Evolutionary conservation across 176 grass and related monocot species (phyloP), one percentile per base, ranked within the genome.

Genomic region (Microstegium vimineum): DNA sequence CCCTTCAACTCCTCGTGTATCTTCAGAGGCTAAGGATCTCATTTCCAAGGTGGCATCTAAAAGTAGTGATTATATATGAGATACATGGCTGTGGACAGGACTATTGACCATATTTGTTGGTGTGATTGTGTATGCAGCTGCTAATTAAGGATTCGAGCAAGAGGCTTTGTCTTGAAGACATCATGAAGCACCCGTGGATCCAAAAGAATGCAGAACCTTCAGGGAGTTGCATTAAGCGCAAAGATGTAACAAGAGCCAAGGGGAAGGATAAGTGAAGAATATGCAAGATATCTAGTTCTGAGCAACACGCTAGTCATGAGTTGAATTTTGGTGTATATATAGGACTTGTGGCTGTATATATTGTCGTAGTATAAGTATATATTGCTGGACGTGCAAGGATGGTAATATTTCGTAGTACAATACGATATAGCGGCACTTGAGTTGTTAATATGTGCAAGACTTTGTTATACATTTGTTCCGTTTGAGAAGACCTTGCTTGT

Each of bases 81-180:
- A 30, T 73, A 37, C 5, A 2, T 70, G 38, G 5, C 4, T 70
- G n/a, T 70, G 11, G 11, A 1, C 46, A 66, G 23, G 52, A 75
- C 57, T 51, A 16, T 59, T 27, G n/a, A 59, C 15, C n/a, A n/a
- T n/a, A n/a, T 13, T 40, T 62, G 46, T 5, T 10, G 27, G 2
- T 83, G n/a, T 30, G 38, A 66, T 27, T 27, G 78, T 73, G 42
- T 63, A 62, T 80, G 52, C 66, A 98, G 92, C 95, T 98, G 35
- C 86, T 98, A 22, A 90, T 94, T 59, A 98, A 98, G 84, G 95
- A 98, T 74, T 91, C 95, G 49, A 88, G 78, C 66, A 98, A 94
- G 88, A 91, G 95, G 62, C 86, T 94, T 17, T 90, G 86, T 85
- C 45, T 98, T 78, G 66, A 93, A 23, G 88, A 98, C 68, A 91